Percentiles rank a stretch among this genome's conserved stretches.
phyloP scores from a whole-genome alignment of 2,329 filamentous ascomycete genomes.

The Penicillium paneum region DNA sequence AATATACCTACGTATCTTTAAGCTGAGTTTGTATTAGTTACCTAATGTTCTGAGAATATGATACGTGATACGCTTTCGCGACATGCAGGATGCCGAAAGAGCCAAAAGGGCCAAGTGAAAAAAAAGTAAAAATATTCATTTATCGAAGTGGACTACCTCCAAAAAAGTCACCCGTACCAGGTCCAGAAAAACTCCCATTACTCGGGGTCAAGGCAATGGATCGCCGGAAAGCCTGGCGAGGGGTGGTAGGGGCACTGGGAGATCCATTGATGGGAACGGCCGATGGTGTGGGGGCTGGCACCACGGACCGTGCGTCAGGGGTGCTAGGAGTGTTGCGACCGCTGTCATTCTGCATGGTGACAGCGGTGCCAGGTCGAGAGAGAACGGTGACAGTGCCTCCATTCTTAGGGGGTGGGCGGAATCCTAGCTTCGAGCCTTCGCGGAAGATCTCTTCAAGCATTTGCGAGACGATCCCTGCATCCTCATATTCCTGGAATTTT shows the following conservation, averaged over 20 bases:
- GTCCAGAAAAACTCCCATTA: conserved; percentile 40
- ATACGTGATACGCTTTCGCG: not conserved
- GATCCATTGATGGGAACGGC: conserved; percentile 8
- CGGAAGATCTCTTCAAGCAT: conserved; percentile 86
- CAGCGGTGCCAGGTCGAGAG: conserved; percentile 40
- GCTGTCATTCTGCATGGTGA: conserved; percentile 38
- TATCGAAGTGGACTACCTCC: conserved; percentile 40
- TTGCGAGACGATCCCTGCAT: conserved; percentile 76
- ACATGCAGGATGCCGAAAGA: not conserved
- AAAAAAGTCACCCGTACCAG: conserved; percentile 39
- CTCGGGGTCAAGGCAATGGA: conserved; percentile 44
- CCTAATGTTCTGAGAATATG: not conserved
- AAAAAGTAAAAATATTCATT: not conserved
- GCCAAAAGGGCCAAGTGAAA: not conserved
- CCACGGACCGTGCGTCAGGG: conserved; percentile 28
- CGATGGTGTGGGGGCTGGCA: conserved; percentile 3
- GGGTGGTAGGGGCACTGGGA: conserved; percentile 39
- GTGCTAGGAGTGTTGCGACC: conserved; percentile 44
- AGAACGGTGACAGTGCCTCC: conserved; percentile 29
- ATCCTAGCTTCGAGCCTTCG: conserved; percentile 58
- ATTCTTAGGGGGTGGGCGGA: conserved; percentile 52
- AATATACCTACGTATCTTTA: not conserved
- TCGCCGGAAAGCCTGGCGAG: conserved; percentile 42
- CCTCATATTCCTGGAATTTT: conserved; percentile 85
- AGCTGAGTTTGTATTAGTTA: not conserved